Evolutionary conservation across 176 grass and related monocot genomes (phyloP).

Genomic region (Oryza coarctata): DNA sequence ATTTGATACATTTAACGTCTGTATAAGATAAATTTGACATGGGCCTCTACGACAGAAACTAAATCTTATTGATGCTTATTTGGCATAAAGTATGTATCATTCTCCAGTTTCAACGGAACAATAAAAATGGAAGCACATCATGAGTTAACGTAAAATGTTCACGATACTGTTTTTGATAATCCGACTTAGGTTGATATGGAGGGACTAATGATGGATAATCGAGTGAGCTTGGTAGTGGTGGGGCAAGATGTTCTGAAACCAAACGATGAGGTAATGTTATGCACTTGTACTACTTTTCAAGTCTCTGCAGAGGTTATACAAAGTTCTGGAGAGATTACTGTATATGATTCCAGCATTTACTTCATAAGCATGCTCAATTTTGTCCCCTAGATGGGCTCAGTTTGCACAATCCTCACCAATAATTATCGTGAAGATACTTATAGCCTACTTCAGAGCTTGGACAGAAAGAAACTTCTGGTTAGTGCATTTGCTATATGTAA

Average conservation of each 20-base stretch:
- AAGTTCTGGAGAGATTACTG: not conserved
- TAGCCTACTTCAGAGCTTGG: slow-evolving; percentile 48
- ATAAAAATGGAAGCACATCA: not conserved
- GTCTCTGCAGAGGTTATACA: not conserved
- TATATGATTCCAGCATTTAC: slow-evolving; percentile 33
- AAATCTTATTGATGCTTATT: not conserved
- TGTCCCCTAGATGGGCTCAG: slow-evolving; percentile 52
- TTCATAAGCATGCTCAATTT: slow-evolving; percentile 42
- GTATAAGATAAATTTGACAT: not conserved
- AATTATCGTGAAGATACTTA: slow-evolving; percentile 55
- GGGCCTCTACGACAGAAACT: not conserved
- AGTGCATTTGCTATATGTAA: slow-evolving; percentile 26
- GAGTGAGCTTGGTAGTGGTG: slow-evolving; percentile 50
- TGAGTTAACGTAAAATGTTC: not conserved
- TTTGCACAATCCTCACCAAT: slow-evolving; percentile 55
- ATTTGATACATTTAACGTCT: not conserved
- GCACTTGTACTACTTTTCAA: slow-evolving; percentile 24
- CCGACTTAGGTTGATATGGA: slow-evolving; percentile 62
- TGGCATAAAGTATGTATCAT: not conserved
- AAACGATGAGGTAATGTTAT: slow-evolving; percentile 52
- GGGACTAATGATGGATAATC: slow-evolving; percentile 50
- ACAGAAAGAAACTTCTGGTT: slow-evolving; percentile 73
- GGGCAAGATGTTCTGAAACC: slow-evolving; percentile 70
- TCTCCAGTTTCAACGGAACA: slow-evolving; percentile 15
- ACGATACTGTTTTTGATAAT: slow-evolving; percentile 35